A percentile compares a stretch with the other conserved stretches of the same genome.
Conservation (phyloP, 768 basidiomycete species). For the Russula vinacea region DNA sequence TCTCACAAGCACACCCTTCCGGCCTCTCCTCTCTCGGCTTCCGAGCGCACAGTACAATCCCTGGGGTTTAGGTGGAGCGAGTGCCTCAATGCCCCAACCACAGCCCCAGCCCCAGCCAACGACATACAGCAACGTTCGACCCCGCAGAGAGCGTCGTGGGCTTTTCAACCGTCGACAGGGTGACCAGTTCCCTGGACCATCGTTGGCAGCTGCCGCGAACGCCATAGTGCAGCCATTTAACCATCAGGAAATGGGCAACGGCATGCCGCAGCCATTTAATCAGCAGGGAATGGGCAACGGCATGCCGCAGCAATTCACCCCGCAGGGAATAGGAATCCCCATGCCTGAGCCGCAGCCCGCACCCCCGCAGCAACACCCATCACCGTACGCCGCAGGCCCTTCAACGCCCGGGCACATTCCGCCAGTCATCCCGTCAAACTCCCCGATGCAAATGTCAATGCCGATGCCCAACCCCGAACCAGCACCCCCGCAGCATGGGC, state of each 20-base stretch:
- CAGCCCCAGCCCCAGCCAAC: conserved; percentile 8
- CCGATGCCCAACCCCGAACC: conserved; percentile 21
- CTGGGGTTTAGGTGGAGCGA: conserved; percentile 17
- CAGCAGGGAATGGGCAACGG: background rate
- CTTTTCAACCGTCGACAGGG: conserved; percentile 14
- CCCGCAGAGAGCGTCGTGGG: conserved; percentile 15
- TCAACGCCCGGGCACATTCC: background rate
- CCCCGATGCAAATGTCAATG: conserved; percentile 7
- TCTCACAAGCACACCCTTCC: conserved; percentile 57
- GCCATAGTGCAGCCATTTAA: conserved; percentile 3
- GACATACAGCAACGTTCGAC: conserved; percentile 6
- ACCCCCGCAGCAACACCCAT: background rate
- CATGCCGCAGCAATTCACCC: conserved; percentile 7
- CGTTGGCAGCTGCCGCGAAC: conserved; percentile 9
- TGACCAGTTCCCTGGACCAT: background rate
- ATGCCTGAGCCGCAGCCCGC: conserved; percentile 18
- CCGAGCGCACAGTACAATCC: conserved; percentile 39
- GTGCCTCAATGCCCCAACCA: background rate
- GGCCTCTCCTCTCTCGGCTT: conserved; percentile 48
- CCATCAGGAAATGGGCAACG: background rate
- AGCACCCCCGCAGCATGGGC: background rate
- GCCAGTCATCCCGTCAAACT: conserved; percentile 1
- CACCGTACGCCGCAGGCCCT: background rate
- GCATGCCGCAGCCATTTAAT: conserved; percentile 8
- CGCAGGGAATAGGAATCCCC: conserved; percentile 4